Percentiles rank a stretch among this genome's conserved stretches.
These are phyloP conservation scores for Multifurca ochricompacta DNA, from an alignment of 768 basidiomycete genomes.

Conservation along the genomic window DNA sequence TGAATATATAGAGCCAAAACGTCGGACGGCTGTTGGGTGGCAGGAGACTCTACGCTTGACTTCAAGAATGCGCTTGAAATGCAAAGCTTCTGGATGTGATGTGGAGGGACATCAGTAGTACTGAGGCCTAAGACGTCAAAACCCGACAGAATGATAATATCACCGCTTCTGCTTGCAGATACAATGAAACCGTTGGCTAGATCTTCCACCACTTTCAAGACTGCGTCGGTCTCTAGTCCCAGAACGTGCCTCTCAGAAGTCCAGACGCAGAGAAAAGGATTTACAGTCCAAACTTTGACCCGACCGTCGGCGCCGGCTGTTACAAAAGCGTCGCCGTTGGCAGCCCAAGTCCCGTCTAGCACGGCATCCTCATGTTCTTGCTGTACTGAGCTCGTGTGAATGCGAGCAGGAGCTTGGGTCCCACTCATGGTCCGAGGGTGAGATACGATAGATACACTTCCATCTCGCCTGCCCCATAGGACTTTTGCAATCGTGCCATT, in stretches of 20 bases:
- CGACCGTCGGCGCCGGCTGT: constrained; percentile 56
- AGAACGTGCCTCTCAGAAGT: constrained; percentile 37
- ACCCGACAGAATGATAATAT: constrained; percentile 48
- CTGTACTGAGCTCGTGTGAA: constrained; percentile 40
- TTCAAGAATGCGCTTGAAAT: neutral
- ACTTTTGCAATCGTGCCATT: constrained; percentile 60
- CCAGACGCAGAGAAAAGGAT: constrained; percentile 52
- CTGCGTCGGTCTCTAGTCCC: constrained; percentile 39
- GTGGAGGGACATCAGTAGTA: neutral
- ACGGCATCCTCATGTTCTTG: constrained; percentile 63
- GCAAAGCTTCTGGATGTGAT: neutral
- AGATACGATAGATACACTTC: constrained; percentile 55
- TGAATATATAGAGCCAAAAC: constrained; percentile 11
- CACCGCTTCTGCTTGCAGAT: constrained; percentile 49
- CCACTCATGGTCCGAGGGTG: constrained; percentile 53
- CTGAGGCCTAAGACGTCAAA: constrained; percentile 26
- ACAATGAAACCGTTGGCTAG: constrained; percentile 38
- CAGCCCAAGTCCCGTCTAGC: constrained; percentile 46
- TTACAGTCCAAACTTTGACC: constrained; percentile 69
- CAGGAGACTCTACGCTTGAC: neutral
- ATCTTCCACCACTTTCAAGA: constrained; percentile 41
- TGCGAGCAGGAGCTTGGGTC: constrained; percentile 35
- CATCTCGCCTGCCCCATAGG: constrained; percentile 66
- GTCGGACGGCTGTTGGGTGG: neutral
- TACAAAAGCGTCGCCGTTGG: constrained; percentile 31